These are phyloP conservation scores for Kitagawia praeruptora DNA, from an alignment of 129 eudicot species.

Conservation along the genomic window DNA sequence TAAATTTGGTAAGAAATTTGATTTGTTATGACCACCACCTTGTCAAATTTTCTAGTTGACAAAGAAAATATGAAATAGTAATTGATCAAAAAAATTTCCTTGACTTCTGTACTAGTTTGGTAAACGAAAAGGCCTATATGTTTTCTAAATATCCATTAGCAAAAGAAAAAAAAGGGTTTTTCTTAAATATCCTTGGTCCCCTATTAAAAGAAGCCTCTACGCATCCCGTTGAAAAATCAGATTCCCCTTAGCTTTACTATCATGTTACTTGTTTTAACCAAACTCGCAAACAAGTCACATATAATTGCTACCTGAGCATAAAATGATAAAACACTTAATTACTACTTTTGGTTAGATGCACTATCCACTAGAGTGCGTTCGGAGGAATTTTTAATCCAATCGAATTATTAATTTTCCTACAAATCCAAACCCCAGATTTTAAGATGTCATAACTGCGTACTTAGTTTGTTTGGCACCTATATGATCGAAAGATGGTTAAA, in stretches of 20 bases:
- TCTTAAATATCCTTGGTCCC: neutral
- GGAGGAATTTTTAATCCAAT: neutral
- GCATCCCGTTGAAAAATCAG: neutral
- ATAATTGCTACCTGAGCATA: neutral
- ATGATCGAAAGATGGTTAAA: neutral
- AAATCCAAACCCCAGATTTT: neutral
- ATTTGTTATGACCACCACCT: neutral
- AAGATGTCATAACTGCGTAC: neutral
- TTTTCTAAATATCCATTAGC: too few species aligned
- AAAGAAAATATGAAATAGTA: too few species aligned
- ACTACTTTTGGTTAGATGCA: neutral
- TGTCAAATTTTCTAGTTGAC: neutral
- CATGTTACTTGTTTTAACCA: neutral
- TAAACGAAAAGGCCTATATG: neutral
- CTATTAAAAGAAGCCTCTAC: neutral
- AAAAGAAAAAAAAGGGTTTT: too few species aligned
- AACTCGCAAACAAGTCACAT: too few species aligned
- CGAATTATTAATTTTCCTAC: neutral
- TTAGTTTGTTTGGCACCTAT: neutral
- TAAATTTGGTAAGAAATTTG: too few species aligned
- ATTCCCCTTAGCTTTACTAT: neutral
- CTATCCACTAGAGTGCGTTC: neutral
- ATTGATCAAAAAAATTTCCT: neutral
- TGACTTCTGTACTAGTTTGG: neutral
- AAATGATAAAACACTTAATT: neutral